Conservation (phyloP, 139 green algal genomes). For the Picochlorum sp. region DNA sequence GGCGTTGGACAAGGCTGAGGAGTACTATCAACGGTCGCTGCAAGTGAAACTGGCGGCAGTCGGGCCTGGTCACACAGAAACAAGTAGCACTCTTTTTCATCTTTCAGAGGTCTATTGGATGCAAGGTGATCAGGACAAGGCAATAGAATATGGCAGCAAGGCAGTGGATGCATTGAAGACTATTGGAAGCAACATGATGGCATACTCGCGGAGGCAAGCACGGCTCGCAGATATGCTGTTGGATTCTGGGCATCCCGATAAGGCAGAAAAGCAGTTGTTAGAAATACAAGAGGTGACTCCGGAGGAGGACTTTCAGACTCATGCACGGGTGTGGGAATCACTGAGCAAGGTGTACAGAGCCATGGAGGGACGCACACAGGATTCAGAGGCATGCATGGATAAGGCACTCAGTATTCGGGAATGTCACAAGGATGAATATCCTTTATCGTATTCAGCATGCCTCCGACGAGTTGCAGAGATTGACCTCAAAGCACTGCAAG, state of each 20-base stretch:
- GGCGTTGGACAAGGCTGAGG: slow-evolving; percentile 1
- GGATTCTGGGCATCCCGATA: background rate
- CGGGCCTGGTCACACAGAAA: slow-evolving; percentile 17
- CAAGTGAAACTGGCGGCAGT: slow-evolving; percentile 46
- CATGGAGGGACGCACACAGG: no score
- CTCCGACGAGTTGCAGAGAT: no score
- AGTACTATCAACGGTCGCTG: slow-evolving; percentile 39
- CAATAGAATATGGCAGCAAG: slow-evolving; percentile 14
- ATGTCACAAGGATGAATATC: no score
- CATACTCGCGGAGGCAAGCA: slow-evolving; percentile 14
- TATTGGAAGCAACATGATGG: slow-evolving; percentile 13
- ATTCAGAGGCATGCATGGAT: no score
- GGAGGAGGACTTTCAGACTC: background rate
- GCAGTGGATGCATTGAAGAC: slow-evolving; percentile 26
- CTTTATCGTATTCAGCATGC: no score
- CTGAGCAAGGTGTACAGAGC: no score
- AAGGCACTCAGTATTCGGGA: no score
- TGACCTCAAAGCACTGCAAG: no score
- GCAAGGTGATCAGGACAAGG: slow-evolving; percentile 4
- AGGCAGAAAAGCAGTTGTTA: slow-evolving; percentile 13
- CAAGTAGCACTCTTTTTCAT: slow-evolving; percentile 13
- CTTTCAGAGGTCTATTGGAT: slow-evolving; percentile 23
- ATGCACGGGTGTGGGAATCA: background rate
- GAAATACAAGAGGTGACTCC: background rate
- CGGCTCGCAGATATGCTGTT: slow-evolving; percentile 27